Percentiles rank a stretch among this genome's conserved stretches.
Conservation (phyloP, 2,329 filamentous ascomycete genomes). For the Juglanconis oblonga region DNA sequence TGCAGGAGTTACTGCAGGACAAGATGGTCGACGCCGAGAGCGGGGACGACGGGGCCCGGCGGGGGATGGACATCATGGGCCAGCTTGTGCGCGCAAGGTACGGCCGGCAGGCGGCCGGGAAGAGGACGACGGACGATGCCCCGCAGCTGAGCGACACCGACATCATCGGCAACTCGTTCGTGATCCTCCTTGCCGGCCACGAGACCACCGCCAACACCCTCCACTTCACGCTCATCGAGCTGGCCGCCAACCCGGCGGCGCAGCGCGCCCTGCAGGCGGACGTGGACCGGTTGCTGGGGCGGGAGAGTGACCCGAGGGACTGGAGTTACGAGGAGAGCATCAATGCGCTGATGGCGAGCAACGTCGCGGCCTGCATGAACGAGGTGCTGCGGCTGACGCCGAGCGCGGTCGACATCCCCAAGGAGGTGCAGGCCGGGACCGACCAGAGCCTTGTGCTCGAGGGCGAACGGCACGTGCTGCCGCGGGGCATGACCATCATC, state of each 20-base stretch:
- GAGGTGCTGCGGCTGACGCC: conserved; percentile 73
- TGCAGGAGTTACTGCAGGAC: conserved; percentile 64
- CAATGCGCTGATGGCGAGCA: conserved; percentile 63
- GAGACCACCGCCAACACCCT: conserved; percentile 76
- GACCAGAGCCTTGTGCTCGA: conserved; percentile 59
- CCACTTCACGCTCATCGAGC: conserved; percentile 66
- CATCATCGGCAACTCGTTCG: conserved; percentile 69
- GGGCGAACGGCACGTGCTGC: conserved; percentile 57
- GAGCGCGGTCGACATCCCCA: conserved; percentile 70
- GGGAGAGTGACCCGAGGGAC: conserved; percentile 48
- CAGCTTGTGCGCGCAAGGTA: conserved; percentile 45
- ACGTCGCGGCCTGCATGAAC: conserved; percentile 73
- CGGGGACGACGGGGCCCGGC: conserved; percentile 33
- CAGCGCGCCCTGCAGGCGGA: conserved; percentile 68
- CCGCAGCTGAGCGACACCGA: conserved; percentile 56
- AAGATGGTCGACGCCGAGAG: conserved; percentile 47
- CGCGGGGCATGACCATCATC: conserved; percentile 52
- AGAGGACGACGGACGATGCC: conserved; percentile 21
- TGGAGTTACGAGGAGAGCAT: conserved; percentile 73
- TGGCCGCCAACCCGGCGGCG: conserved; percentile 62
- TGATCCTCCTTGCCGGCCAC: conserved; percentile 71
- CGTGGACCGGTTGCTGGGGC: conserved; percentile 61
- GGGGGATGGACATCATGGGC: conserved; percentile 52
- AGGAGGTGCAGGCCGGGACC: conserved; percentile 48
- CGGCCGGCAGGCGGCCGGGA: conserved; percentile 23